A percentile compares a stretch with the other conserved stretches of the same genome.
Evolutionary conservation across 2,329 filamentous ascomycete species (phyloP).

Genomic region (Seiridium cupressi): DNA sequence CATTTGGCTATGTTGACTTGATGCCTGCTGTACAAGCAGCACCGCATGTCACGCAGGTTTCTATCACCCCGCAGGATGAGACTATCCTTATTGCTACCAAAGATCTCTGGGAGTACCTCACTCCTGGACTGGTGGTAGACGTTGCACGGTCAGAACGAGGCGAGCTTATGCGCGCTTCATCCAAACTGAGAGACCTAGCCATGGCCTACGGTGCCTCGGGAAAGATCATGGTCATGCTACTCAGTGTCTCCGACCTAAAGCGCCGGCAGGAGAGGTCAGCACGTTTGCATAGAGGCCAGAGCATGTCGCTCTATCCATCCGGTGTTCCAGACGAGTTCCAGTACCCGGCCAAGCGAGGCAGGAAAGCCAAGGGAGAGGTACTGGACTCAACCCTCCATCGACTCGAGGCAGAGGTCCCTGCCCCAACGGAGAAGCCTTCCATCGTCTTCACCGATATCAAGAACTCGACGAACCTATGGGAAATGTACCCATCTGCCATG

Average conservation of each 20-base stretch:
- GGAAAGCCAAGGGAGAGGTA: constrained; percentile 61
- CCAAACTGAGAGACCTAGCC: constrained; percentile 90
- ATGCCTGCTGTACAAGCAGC: constrained; percentile 93
- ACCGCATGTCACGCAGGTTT: constrained; percentile 76
- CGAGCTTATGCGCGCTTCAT: constrained; percentile 91
- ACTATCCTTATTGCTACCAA: constrained; percentile 88
- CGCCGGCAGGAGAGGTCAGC: constrained; percentile 71
- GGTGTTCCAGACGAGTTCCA: constrained; percentile 69
- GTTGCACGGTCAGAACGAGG: constrained; percentile 81
- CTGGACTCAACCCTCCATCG: constrained; percentile 84
- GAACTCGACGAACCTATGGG: constrained; percentile 94
- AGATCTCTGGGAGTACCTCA: constrained; percentile 94
- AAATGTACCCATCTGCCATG: constrained; percentile 93
- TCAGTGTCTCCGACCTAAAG: constrained; percentile 88
- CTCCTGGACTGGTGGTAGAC: constrained; percentile 87
- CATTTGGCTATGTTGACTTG: constrained; percentile 91
- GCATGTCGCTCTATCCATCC: constrained; percentile 80
- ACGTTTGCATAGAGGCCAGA: constrained; percentile 71
- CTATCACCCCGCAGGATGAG: constrained; percentile 84
- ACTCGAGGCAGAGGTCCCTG: constrained; percentile 85
- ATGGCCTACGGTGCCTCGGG: constrained; percentile 92
- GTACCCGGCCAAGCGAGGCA: constrained; percentile 62
- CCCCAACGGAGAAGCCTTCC: constrained; percentile 84
- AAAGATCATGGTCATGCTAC: constrained; percentile 99
- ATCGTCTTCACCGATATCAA: constrained; percentile 99